Evolutionary conservation across 371 early-diverging fungal species (phyloP).

Genomic region (Amoeboaphelidium occidentale): DNA sequence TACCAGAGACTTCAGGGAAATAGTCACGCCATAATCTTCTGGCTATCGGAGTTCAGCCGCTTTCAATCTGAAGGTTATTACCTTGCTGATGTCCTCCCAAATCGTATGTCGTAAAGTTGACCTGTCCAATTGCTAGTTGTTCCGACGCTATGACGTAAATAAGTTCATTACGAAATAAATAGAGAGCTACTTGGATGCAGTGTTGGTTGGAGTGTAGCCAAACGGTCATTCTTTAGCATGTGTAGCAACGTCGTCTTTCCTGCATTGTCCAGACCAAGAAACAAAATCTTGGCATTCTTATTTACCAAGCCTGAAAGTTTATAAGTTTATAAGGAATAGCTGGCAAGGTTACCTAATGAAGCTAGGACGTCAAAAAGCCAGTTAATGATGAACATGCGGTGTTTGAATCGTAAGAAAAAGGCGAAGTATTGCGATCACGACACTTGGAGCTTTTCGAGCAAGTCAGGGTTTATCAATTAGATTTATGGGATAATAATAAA

Average conservation of each 20-base stretch:
- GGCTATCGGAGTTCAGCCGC: slow-evolving; percentile 19
- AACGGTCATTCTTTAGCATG: slow-evolving; percentile 95
- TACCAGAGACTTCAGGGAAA: slow-evolving; percentile 87
- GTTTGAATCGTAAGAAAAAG: background rate
- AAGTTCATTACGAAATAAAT: background rate
- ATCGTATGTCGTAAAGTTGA: slow-evolving; percentile 90
- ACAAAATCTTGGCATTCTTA: slow-evolving; percentile 95
- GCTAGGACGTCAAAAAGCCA: slow-evolving; percentile 80
- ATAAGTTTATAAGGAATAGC: background rate
- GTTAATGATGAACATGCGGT: slow-evolving; percentile 76
- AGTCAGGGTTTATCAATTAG: no score
- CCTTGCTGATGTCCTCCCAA: slow-evolving; percentile 87
- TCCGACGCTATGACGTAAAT: slow-evolving; percentile 46
- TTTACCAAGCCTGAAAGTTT: slow-evolving; percentile 58
- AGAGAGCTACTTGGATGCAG: slow-evolving; percentile 76
- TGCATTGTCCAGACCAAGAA: slow-evolving; percentile 98
- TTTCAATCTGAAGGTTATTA: slow-evolving; percentile 4
- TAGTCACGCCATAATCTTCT: slow-evolving; percentile 95
- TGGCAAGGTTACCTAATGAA: slow-evolving; percentile 33
- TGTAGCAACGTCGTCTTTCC: slow-evolving; percentile 98
- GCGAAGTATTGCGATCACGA: no score
- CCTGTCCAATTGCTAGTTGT: slow-evolving; percentile 83
- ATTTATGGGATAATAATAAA: no score
- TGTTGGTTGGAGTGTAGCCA: slow-evolving; percentile 90
- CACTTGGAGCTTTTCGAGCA: no score